Base-by-base conservation (phyloP, 2,329 filamentous ascomycete species). In the Oidium heveae region DNA sequence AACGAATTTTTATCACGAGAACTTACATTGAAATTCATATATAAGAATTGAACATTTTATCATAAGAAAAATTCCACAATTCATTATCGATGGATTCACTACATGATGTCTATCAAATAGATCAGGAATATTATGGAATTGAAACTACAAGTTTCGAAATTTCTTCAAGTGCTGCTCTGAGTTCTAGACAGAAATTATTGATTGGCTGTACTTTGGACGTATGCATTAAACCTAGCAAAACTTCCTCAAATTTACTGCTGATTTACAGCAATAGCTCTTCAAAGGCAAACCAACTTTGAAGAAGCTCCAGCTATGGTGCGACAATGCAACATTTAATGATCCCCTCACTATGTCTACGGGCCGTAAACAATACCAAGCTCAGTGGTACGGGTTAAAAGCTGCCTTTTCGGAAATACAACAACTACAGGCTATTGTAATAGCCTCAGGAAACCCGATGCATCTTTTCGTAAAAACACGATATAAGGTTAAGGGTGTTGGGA, bases 231-330 rank as follows among this genome's bases (percentile, higher is more conserved):
- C 18, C 39, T 24, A 49, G 46, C 18, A 32, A 32, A 8, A 12
- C 28, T 33, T 16, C 16, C 36, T 20, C 9, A 13, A 7, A n/a
- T 6, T 16, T 46, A 10, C 37, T 28, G 33, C 41, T 49, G 16
- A 47, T 37, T 10, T 4, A 34, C 20, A 8, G 2, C 16, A 4
- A 16, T 47, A 72, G 70, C 72, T 81, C 51, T 81, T 80, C 62
- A 73, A 74, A 36, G 77, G 77, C 49, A 70, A 72, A 18, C 75
- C 77, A 0, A 75, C 74, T 1, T 69, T 79, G 2, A 70, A 71
- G 43, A 79, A 80, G 62, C 70, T 81, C 49, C 66, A 69, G 15
- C 69, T 82, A 24, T 82, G 77, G 78, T 68, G 68, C 12, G 74
- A 74, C 56, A 69, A 74, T 39, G 77, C 71, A 8, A 71, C 68